Conservation (phyloP, 176 grass and related monocot species). For the Microstegium vimineum region DNA sequence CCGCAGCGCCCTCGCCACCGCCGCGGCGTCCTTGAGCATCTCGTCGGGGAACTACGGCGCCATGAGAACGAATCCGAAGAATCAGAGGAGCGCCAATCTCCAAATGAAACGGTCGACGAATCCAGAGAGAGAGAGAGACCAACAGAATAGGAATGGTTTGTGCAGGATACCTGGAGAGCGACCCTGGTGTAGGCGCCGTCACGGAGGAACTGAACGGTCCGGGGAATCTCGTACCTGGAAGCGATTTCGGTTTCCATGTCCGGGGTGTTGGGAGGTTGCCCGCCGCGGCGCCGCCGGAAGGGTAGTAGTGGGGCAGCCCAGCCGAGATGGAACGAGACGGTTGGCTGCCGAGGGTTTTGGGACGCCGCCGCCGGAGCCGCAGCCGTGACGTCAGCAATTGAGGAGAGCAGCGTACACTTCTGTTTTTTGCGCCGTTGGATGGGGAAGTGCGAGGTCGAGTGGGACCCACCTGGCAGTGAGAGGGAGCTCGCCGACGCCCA, state of each 20-base stretch:
- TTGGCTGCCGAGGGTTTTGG: background rate
- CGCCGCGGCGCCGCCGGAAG: background rate
- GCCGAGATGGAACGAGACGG: background rate
- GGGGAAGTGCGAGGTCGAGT: background rate
- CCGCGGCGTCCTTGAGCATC: background rate
- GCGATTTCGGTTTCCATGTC: constrained; percentile 47
- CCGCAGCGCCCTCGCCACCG: background rate
- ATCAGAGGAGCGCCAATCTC: background rate
- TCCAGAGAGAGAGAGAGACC: background rate
- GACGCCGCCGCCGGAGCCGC: background rate
- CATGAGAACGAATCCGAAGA: background rate
- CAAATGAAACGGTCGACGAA: background rate
- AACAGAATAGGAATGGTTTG: too few species aligned
- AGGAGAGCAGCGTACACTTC: too few species aligned
- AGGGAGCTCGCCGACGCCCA: too few species aligned
- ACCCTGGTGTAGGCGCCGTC: constrained; percentile 61
- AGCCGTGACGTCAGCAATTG: too few species aligned
- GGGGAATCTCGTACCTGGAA: constrained; percentile 59
- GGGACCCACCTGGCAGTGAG: too few species aligned
- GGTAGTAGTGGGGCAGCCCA: too few species aligned
- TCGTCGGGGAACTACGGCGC: background rate
- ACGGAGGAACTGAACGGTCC: constrained; percentile 55
- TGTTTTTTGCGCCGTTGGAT: too few species aligned
- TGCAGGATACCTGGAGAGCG: constrained; percentile 55
- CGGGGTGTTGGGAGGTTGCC: background rate